Percentiles rank a stretch among this genome's conserved stretches.
Evolutionary conservation across 768 basidiomycete genomes (phyloP).

Genomic region (Cubamyces sp.): DNA sequence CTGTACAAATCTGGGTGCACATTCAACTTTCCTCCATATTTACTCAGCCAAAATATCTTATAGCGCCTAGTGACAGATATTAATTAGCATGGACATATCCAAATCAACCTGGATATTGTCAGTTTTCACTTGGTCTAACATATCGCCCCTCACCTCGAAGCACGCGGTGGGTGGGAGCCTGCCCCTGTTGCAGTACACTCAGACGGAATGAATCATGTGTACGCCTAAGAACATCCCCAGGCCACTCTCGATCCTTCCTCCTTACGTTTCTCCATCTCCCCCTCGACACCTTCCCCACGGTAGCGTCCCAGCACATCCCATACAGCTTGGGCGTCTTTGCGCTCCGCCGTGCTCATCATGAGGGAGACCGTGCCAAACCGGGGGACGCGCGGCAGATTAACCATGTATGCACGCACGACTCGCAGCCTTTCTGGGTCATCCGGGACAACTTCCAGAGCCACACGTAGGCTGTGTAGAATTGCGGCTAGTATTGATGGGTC

Average conservation of each 20-base stretch:
- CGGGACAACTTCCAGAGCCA: constrained; percentile 31
- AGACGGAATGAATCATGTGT: no score
- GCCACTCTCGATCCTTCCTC: constrained; percentile 12
- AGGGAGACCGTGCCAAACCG: constrained; percentile 66
- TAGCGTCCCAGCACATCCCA: constrained; percentile 43
- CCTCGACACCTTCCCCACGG: constrained; percentile 20
- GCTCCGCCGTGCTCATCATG: constrained; percentile 65
- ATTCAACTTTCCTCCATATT: no score
- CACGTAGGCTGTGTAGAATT: constrained; percentile 55
- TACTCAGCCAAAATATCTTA: no score
- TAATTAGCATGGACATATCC: no score
- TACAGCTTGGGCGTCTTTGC: constrained; percentile 48
- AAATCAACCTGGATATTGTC: no score
- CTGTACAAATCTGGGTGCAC: no score
- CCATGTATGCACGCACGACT: constrained; percentile 51
- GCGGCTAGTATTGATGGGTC: constrained; percentile 66
- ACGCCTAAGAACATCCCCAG: not conserved
- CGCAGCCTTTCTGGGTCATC: constrained; percentile 25
- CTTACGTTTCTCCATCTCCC: constrained; percentile 20
- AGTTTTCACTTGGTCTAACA: no score
- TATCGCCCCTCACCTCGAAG: no score
- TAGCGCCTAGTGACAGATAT: no score
- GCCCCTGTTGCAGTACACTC: no score
- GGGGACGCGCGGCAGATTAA: constrained; percentile 54
- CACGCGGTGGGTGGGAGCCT: no score